Evolutionary conservation across 164 flowering plant genomes (phyloP), one percentile per base, ranked within the genome.

Genomic region (Akebia trifoliata): DNA sequence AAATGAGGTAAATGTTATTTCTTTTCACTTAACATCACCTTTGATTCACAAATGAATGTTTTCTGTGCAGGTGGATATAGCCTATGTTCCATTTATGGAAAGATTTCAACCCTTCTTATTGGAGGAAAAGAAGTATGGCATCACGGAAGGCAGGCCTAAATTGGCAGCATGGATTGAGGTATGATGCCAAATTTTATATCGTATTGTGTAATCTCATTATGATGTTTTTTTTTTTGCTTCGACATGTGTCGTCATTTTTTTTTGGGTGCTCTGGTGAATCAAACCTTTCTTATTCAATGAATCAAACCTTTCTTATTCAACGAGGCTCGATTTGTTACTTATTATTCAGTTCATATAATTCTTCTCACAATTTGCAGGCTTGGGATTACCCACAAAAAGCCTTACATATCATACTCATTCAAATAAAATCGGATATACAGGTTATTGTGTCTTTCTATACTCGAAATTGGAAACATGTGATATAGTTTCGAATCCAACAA

Each of bases 81-180:
- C 90, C 37, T 88, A 86, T 77, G 84, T 74, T 67, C 97, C 97
- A 44, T 87, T 84, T 55, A 62, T 83, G 45, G 94, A 85, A 73
- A 90, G 95, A 75, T 87, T 40, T 59, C 78, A 71, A 22, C 76
- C 82, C 12, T 73, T 74, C 54, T 56, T 84, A 39, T 60, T 72
- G 56, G 93, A 85, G 4, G 74, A 81, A n/a, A 81, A 69, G 70
- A 77, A 82, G 8, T 81, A 74, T 60, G 85, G 87, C 60, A 69
- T 84, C 37, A 76, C 76, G 9, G 64, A 42, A 1, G 89, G 86
- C 50, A 82, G 95, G 69, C 86, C 94, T 39, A 87, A 78, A 44
- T 65, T 90, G 49, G 82, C 80, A 29, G 59, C 78, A 30, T 90
- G 93, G 95, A 67, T 85, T 59, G 73, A 84, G 97, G 97, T 90